A percentile compares a stretch with the other conserved stretches of the same genome.
These are phyloP conservation scores for Lepidopterella palustris DNA, from an alignment of 495 filamentous ascomycete genomes.

Conservation along the genomic window DNA sequence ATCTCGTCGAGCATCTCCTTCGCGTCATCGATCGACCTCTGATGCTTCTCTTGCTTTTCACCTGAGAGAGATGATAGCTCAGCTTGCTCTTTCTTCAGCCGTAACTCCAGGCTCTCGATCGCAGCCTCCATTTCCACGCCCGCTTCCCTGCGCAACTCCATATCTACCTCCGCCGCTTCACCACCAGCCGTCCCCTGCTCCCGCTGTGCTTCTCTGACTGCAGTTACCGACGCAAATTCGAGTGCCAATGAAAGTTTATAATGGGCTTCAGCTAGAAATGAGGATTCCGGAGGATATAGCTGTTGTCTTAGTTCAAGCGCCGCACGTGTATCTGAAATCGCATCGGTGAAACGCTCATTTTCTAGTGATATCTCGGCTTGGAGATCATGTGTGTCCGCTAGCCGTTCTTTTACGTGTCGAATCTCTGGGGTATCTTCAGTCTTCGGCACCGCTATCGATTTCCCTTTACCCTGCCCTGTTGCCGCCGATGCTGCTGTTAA, in stretches of 20 bases:
- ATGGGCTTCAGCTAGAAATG: slow-evolving; percentile 84
- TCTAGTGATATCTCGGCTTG: slow-evolving; percentile 92
- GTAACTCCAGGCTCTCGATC: slow-evolving; percentile 20
- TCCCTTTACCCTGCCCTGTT: slow-evolving; percentile 45
- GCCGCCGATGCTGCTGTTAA: slow-evolving; percentile 35
- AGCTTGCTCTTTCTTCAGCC: slow-evolving; percentile 19
- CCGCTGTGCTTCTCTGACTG: slow-evolving; percentile 42
- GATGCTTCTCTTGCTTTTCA: slow-evolving; percentile 22
- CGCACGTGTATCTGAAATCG: slow-evolving; percentile 70
- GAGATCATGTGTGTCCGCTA: slow-evolving; percentile 86
- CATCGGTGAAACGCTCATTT: slow-evolving; percentile 78
- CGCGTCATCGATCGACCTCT: slow-evolving; percentile 20
- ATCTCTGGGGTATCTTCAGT: slow-evolving; percentile 31
- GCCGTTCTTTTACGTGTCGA: slow-evolving; percentile 66
- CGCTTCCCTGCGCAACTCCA: slow-evolving; percentile 27
- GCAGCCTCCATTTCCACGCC: slow-evolving; percentile 24
- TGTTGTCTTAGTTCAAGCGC: slow-evolving; percentile 68
- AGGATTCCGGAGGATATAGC: slow-evolving; percentile 70
- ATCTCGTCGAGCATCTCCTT: slow-evolving; percentile 27
- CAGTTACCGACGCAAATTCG: slow-evolving; percentile 81
- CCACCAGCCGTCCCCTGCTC: slow-evolving; percentile 30
- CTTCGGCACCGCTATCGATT: slow-evolving; percentile 38
- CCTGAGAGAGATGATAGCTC: slow-evolving; percentile 8
- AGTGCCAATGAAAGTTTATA: slow-evolving; percentile 93
- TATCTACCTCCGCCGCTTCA: slow-evolving; percentile 23